phyloP scores from a whole-genome alignment of 2,329 filamentous ascomycete genomes.

The Ophiostoma himal-ulmi region DNA sequence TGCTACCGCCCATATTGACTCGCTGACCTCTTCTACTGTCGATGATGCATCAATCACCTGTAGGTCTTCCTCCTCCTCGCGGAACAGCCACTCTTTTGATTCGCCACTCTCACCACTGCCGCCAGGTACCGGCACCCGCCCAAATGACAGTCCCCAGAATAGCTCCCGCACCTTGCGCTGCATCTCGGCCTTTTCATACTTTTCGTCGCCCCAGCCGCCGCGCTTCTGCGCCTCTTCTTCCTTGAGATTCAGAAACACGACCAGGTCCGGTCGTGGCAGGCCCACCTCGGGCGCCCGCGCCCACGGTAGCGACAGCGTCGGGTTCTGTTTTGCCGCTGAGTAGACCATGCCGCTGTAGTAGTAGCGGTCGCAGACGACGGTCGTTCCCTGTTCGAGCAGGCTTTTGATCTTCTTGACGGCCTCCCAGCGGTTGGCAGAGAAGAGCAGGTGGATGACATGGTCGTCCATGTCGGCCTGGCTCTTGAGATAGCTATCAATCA shows the following conservation, averaged over 20 bases:
- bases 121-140: conserved; percentile 32
- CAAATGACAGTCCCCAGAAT: conserved; percentile 56
- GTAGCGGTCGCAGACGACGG: conserved; percentile 83
- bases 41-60: conserved; percentile 50
- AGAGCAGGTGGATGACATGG: conserved; percentile 83
- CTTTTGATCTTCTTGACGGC: conserved; percentile 45
- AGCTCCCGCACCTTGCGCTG: conserved; percentile 71
- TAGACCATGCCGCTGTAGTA: conserved; percentile 94
- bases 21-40: conserved; percentile 51
- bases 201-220: conserved; percentile 83
- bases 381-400: conserved; percentile 60
- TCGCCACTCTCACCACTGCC: neutral
- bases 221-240: conserved; percentile 65
- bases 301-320: conserved; percentile 66
- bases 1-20: conserved; percentile 51
- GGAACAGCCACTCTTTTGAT: conserved; percentile 34
- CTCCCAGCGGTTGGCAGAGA: conserved; percentile 90
- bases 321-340: conserved; percentile 77
- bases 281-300: conserved; percentile 79
- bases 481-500: conserved; percentile 79
- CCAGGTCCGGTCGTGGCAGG: conserved; percentile 78
- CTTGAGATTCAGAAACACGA: conserved; percentile 79
- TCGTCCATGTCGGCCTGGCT: conserved; percentile 70
- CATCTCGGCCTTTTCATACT: conserved; percentile 81
- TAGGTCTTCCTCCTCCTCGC: conserved; percentile 49